These are phyloP conservation scores for Kandelia obovata DNA, from an alignment of 345 rosid genomes.

Conservation along the genomic window DNA sequence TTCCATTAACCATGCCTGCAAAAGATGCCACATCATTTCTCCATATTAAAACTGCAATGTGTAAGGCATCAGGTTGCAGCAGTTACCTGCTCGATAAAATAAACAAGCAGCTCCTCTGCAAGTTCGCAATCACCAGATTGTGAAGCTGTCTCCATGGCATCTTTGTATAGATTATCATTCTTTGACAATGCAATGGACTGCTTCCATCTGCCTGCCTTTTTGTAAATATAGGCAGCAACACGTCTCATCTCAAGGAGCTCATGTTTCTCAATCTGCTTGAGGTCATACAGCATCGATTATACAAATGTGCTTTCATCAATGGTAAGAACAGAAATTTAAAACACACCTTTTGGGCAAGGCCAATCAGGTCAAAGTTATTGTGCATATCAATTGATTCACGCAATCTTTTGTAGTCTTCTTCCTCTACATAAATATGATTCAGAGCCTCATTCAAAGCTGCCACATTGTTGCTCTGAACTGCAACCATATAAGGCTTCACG, in stretches of 20 bases:
- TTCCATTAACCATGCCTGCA: no score
- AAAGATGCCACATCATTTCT: no score
- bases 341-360: slow-evolving; percentile 83
- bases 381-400: slow-evolving; percentile 89
- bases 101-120: slow-evolving; percentile 90
- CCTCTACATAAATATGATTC: slow-evolving; percentile 88
- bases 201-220: slow-evolving; percentile 99
- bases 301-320: not conserved
- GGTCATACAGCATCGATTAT: slow-evolving; percentile 16
- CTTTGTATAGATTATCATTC: slow-evolving; percentile 86
- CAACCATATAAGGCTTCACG: slow-evolving; percentile 95
- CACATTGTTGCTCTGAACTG: slow-evolving; percentile 91
- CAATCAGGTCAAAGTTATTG: slow-evolving; percentile 89
- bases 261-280: slow-evolving; percentile 84
- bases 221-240: slow-evolving; percentile 98
- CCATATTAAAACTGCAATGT: no score
- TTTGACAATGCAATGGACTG: slow-evolving; percentile 93
- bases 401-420: slow-evolving; percentile 92
- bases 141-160: slow-evolving; percentile 99
- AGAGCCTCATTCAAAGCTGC: slow-evolving; percentile 93
- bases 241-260: slow-evolving; percentile 99
- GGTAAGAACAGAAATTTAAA: not conserved
- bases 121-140: slow-evolving; percentile 97
- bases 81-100: slow-evolving; percentile 86
- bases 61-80: not conserved